A percentile compares a stretch with the other conserved stretches of the same genome.
Conservation (phyloP, 257 asterid genomes). For the Leonotis leonurus region DNA sequence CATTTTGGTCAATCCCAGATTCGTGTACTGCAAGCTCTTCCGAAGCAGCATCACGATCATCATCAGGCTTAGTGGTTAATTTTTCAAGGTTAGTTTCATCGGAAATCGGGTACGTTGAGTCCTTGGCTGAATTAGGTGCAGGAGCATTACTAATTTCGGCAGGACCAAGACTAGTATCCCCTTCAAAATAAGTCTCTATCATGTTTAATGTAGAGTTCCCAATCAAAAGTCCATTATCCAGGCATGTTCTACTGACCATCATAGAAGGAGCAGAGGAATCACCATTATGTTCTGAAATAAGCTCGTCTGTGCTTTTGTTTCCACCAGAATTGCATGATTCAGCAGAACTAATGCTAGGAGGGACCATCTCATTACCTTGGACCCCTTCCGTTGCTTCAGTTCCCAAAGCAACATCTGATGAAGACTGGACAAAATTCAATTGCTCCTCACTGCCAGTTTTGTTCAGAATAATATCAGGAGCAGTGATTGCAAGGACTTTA, state of each 20-base stretch:
- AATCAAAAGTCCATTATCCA: slow-evolving; percentile 9
- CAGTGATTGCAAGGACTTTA: slow-evolving; percentile 25
- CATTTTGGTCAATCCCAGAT: slow-evolving; percentile 14
- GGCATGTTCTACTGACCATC: neutral
- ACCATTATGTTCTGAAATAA: slow-evolving; percentile 9
- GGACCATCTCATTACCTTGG: slow-evolving; percentile 8
- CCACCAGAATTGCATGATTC: slow-evolving; percentile 14
- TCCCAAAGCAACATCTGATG: slow-evolving; percentile 20
- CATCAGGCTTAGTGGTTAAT: neutral
- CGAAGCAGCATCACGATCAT: slow-evolving; percentile 15
- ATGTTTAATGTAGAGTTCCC: slow-evolving; percentile 19
- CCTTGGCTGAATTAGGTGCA: slow-evolving; percentile 23
- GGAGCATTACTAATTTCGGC: slow-evolving; percentile 16
- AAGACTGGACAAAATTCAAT: slow-evolving; percentile 16
- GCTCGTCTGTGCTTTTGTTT: slow-evolving; percentile 9
- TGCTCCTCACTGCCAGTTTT: slow-evolving; percentile 32
- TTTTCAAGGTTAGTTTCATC: slow-evolving; percentile 20
- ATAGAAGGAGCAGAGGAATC: slow-evolving; percentile 11
- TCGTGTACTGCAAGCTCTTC: neutral
- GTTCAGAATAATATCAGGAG: slow-evolving; percentile 57
- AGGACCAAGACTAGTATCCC: slow-evolving; percentile 10
- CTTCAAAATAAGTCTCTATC: slow-evolving; percentile 16
- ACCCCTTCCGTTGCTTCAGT: slow-evolving; percentile 20
- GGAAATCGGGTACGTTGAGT: neutral
- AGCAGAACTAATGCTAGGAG: slow-evolving; percentile 20